Conservation (phyloP, 2,329 filamentous ascomycete species). For the Ophiosphaerella narmari region DNA sequence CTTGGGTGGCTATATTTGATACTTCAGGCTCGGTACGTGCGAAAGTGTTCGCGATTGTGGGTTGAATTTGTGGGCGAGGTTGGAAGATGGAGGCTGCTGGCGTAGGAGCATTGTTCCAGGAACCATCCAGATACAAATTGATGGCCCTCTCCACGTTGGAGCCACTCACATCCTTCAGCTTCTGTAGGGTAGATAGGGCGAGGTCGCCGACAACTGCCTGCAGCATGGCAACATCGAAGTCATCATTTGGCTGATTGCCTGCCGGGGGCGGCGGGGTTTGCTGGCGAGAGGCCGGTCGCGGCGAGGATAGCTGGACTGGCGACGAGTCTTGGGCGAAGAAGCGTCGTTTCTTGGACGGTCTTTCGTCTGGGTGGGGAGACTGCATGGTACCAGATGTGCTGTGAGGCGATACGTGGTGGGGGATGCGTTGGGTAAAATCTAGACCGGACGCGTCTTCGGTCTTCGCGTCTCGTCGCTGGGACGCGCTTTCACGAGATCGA, state of each 20-base stretch:
- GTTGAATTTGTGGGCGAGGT: slow-evolving; percentile 23
- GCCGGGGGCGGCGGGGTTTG: slow-evolving; percentile 35
- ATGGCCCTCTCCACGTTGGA: slow-evolving; percentile 64
- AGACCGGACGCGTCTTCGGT: too few relatives aligned
- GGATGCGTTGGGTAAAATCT: slow-evolving; percentile 2
- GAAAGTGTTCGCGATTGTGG: slow-evolving; percentile 26
- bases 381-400: slow-evolving; percentile 33
- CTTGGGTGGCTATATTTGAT: slow-evolving; percentile 27
- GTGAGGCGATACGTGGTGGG: background rate
- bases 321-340: slow-evolving; percentile 63
- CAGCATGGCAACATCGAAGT: slow-evolving; percentile 62
- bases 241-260: slow-evolving; percentile 24
- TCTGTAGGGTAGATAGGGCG: slow-evolving; percentile 50
- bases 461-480: slow-evolving; percentile 8
- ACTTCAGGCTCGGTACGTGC: slow-evolving; percentile 32
- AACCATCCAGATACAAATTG: slow-evolving; percentile 68
- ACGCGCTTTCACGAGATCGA: slow-evolving; percentile 40
- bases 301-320: slow-evolving; percentile 19
- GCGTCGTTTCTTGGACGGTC: slow-evolving; percentile 65
- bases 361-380: slow-evolving; percentile 53
- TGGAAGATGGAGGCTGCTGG: slow-evolving; percentile 20
- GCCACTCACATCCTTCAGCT: slow-evolving; percentile 56
- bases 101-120: slow-evolving; percentile 55
- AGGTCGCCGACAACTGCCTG: slow-evolving; percentile 63
- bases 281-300: slow-evolving; percentile 31